Evolutionary conservation across 306 rosid genomes (phyloP).

Genomic region (Dalbergia cochinchinensis): DNA sequence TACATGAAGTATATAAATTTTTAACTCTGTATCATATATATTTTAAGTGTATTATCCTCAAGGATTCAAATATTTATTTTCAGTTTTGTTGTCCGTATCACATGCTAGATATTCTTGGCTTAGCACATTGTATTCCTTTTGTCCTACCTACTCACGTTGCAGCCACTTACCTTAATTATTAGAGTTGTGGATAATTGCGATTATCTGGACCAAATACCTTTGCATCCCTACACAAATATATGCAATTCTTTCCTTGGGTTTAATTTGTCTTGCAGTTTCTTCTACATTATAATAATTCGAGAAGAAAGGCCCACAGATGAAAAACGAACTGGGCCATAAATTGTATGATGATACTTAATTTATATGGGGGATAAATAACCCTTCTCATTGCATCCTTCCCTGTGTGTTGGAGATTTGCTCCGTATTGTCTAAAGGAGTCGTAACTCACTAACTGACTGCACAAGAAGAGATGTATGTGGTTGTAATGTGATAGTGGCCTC

Average conservation of each 20-base stretch:
- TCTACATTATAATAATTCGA: background rate
- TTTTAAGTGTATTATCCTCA: background rate
- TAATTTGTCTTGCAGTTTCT: background rate
- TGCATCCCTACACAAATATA: background rate
- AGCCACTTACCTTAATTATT: background rate
- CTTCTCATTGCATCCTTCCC: conserved; percentile 9
- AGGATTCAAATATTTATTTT: background rate
- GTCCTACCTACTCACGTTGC: background rate
- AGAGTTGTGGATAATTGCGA: background rate
- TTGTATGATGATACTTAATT: background rate
- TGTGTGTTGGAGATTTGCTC: conserved; percentile 33
- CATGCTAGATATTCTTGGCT: background rate
- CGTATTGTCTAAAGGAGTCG: conserved; percentile 25
- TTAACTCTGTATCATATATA: background rate
- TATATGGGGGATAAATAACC: background rate
- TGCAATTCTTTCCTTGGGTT: background rate
- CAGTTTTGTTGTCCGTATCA: background rate
- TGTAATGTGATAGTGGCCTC: conserved; percentile 16
- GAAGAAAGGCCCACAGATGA: background rate
- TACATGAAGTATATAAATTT: background rate
- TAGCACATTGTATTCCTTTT: conserved; percentile 1
- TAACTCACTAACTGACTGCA: conserved; percentile 30
- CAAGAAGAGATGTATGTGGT: background rate
- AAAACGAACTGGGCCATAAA: too few relatives aligned
- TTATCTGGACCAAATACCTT: background rate